Base-by-base conservation (phyloP, 2,329 filamentous ascomycete genomes). In the Endothia cerciana region DNA sequence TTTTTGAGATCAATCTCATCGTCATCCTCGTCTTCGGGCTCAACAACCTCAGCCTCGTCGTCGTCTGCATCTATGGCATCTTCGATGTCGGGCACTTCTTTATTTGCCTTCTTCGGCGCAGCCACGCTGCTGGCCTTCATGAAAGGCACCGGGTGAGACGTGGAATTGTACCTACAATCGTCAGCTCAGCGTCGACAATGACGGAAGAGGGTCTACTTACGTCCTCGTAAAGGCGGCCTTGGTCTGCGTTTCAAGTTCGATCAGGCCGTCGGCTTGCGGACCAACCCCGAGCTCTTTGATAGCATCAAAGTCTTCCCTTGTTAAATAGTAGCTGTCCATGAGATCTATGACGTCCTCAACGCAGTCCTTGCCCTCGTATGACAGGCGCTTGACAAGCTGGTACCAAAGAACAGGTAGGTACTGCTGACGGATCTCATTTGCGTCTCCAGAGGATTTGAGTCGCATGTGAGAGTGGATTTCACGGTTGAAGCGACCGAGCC, bases 401-500 rank as follows among this genome's bases (percentile, higher is more conserved):
- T 91, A 86, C 92, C 94, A 98, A 1, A 99, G 83, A 1, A 94
- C 81, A 1, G 95, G 95, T 70, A 99, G 79, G 72, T 99, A 99
- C 74, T 97, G 92, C 77, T 99, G 94, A 49, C 95, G 90, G 71
- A 98, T 88, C 77, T 99, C 95, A 74, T 97, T 91, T 62, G 94
- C 88, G 74, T 99, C 95, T 30, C 92, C 95, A 45, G 93, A 96
- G 13, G 92, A 90, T 70, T 89, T 89, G 66, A 99, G 86, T 10
- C 95, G 91, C 93, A 99, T 98, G 75, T 99, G 95, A 5, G 93
- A 92, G 76, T 99, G 95, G 6, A 99, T 93, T 73, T 99, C 95
- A 73, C 97, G 96, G 70, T 97, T 85, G 72, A 89, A 91, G 65
- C 95, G 90, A 69, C 86, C 87, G 59, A 98, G 82, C 78, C 88